Percentiles rank a stretch among this genome's conserved stretches.
Evolutionary conservation across 2,329 filamentous ascomycete species (phyloP).

Genomic region (Fusarium verticillioides): DNA sequence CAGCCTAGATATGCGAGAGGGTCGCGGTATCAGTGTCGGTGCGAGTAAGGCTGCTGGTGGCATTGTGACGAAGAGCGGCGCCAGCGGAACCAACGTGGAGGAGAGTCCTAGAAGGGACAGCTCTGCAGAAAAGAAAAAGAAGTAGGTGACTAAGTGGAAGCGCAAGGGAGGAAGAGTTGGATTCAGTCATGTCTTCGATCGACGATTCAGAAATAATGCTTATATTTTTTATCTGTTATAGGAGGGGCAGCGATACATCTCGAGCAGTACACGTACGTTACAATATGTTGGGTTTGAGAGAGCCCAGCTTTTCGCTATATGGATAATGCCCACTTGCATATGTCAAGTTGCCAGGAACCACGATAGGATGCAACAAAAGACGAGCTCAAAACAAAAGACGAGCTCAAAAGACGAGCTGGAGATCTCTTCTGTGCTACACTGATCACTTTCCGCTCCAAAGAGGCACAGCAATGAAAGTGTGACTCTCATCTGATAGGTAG

Average conservation of each 20-base stretch:
- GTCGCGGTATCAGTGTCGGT: slow-evolving; percentile 55
- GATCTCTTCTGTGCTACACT: neutral
- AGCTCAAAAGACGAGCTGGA: neutral
- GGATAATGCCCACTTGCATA: neutral
- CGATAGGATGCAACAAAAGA: neutral
- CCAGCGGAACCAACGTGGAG: slow-evolving; percentile 32
- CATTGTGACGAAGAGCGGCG: slow-evolving; percentile 49
- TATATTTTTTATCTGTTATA: slow-evolving; percentile 13
- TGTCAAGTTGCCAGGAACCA: neutral
- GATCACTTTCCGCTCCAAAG: no score
- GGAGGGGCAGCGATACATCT: neutral
- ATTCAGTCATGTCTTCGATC: neutral
- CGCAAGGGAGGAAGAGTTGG: neutral
- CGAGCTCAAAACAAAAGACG: neutral
- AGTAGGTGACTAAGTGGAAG: slow-evolving; percentile 7
- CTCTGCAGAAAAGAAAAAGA: slow-evolving; percentile 36
- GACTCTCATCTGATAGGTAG: neutral
- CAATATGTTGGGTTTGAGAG: neutral
- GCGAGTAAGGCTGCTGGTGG: slow-evolving; percentile 50
- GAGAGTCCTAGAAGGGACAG: slow-evolving; percentile 16
- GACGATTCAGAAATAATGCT: neutral
- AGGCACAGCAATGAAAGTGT: neutral
- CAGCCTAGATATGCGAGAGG: slow-evolving; percentile 53
- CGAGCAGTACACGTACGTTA: neutral
- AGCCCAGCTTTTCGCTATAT: slow-evolving; percentile 8